A percentile compares a stretch with the other conserved stretches of the same genome.
These are phyloP conservation scores for Helicostylum pulchrum DNA, from an alignment of 192 early-diverging fungal species.

Conservation along the genomic window DNA sequence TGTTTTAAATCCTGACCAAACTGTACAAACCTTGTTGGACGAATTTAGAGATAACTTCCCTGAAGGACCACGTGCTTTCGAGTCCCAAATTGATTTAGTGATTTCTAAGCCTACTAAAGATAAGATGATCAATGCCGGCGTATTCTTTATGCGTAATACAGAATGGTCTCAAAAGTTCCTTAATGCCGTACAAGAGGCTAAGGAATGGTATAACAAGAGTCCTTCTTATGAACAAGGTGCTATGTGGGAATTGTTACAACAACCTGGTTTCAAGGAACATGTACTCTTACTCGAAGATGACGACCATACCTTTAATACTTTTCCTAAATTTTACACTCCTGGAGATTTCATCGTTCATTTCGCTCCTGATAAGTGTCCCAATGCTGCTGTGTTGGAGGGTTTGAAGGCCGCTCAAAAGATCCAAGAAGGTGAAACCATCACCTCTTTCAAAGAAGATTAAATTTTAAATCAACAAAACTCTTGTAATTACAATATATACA, in stretches of 20 bases:
- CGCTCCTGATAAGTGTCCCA: constrained; percentile 54
- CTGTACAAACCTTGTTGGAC: constrained; percentile 39
- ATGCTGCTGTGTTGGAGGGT: constrained; percentile 40
- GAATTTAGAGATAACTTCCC: constrained; percentile 32
- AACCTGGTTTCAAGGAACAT: constrained; percentile 33
- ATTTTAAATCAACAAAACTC: neutral
- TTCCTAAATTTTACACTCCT: constrained; percentile 40
- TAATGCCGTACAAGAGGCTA: constrained; percentile 39
- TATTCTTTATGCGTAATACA: constrained; percentile 57
- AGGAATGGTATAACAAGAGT: constrained; percentile 34
- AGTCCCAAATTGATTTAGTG: constrained; percentile 42
- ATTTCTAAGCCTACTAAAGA: constrained; percentile 45
- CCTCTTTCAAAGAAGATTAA: constrained; percentile 8
- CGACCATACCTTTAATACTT: constrained; percentile 58
- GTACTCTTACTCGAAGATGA: constrained; percentile 43
- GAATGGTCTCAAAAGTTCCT: constrained; percentile 48
- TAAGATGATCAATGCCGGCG: constrained; percentile 57
- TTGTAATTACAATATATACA: neutral
- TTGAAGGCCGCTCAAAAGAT: constrained; percentile 38
- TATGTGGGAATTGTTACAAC: constrained; percentile 53
- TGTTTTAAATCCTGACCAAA: constrained; percentile 41
- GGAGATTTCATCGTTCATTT: constrained; percentile 60
- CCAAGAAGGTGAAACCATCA: constrained; percentile 4
- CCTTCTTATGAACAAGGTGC: constrained; percentile 52
- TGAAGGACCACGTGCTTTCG: constrained; percentile 26